Conservation (phyloP, 495 filamentous ascomycete species). For the Penicillium canariense region DNA sequence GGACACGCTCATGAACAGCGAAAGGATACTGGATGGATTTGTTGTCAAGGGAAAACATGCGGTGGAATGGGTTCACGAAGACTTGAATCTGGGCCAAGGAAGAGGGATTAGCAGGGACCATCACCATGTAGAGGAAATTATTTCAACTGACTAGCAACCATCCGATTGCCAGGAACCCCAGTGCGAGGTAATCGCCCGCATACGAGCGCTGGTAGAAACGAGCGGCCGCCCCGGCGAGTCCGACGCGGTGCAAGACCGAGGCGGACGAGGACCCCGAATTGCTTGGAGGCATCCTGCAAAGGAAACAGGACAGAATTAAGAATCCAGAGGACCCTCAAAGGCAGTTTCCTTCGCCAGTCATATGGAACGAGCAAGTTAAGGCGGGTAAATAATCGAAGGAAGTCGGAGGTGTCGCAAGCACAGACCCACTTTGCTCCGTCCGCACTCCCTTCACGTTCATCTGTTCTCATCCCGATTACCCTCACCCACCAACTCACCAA, state of each 20-base stretch:
- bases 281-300: slow-evolving; percentile 31
- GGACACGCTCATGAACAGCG: slow-evolving; percentile 79
- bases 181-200: slow-evolving; percentile 80
- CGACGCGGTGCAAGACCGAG: slow-evolving; percentile 28
- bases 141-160: slow-evolving; percentile 59
- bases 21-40: slow-evolving; percentile 81
- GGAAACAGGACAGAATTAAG: too few species aligned
- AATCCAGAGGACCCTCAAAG: not conserved
- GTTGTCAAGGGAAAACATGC: slow-evolving; percentile 71
- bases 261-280: slow-evolving; percentile 28
- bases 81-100: slow-evolving; percentile 54
- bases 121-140: not conserved
- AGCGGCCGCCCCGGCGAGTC: slow-evolving; percentile 38
- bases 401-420: slow-evolving; percentile 4
- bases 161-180: slow-evolving; percentile 61
- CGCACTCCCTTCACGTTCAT: slow-evolving; percentile 6
- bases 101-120: not conserved
- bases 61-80: slow-evolving; percentile 83
- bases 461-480: not conserved
- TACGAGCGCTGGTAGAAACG: slow-evolving; percentile 67
- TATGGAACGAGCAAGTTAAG: not conserved
- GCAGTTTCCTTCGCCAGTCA: not conserved
- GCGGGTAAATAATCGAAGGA: not conserved
- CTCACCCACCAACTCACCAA: not conserved
- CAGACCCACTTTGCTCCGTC: slow-evolving; percentile 15